Conservation (phyloP, 2,329 filamentous ascomycete species). For the Pseudocercospora cruenta region DNA sequence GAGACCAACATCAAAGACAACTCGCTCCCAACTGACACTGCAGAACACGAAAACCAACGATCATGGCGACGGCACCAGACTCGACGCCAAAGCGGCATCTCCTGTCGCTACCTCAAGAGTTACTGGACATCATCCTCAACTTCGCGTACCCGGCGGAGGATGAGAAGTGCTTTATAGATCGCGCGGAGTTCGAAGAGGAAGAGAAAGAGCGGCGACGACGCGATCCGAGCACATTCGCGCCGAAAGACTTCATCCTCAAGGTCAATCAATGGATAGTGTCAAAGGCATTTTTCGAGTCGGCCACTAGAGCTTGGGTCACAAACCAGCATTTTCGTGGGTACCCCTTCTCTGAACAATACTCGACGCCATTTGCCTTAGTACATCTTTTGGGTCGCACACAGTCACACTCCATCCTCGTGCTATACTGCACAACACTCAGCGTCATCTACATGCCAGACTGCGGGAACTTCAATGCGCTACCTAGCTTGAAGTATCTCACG, state of each 20-base stretch:
- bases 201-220: not conserved
- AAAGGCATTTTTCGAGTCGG: slow-evolving; percentile 7
- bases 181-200: not conserved
- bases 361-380: not conserved
- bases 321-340: not conserved
- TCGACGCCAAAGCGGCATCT: not conserved
- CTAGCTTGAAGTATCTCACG: not conserved
- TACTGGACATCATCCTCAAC: slow-evolving; percentile 8
- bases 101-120: not conserved
- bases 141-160: slow-evolving; percentile 9
- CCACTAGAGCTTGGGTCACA: not conserved
- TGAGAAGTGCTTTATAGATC: not conserved
- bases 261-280: slow-evolving; percentile 9
- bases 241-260: not conserved
- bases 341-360: not conserved
- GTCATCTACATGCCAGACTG: not conserved
- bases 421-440: not conserved
- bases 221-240: not conserved
- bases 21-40: not conserved
- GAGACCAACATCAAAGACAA: not conserved
- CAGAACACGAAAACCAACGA: not conserved
- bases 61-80: not conserved
- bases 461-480: not conserved
- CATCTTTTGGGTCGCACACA: not conserved
- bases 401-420: not conserved